phyloP scores from a whole-genome alignment of 306 rosid genomes.

The Astragalus glycyphyllos region DNA sequence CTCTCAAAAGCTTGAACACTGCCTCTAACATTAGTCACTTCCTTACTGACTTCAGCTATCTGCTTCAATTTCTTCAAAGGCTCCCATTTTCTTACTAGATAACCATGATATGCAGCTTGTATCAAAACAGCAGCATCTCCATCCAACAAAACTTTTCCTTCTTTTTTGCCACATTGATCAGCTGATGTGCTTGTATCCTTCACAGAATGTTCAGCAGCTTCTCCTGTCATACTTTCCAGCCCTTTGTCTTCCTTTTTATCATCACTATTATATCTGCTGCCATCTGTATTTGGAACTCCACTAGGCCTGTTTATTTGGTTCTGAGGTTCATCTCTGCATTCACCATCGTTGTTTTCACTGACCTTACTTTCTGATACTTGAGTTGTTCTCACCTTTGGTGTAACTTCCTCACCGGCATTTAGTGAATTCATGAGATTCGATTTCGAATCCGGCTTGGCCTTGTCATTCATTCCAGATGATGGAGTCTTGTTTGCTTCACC shows the following conservation, averaged over 20 bases:
- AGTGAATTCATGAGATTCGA: not conserved
- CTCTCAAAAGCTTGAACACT: slow-evolving; percentile 52
- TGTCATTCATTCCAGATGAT: slow-evolving; percentile 23
- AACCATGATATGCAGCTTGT: slow-evolving; percentile 78
- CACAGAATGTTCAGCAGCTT: slow-evolving; percentile 12
- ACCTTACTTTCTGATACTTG: slow-evolving; percentile 33
- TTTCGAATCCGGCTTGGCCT: not conserved
- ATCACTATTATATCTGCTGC: not conserved
- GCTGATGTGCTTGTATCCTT: slow-evolving; percentile 3
- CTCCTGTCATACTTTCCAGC: not conserved
- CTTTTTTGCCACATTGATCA: not conserved
- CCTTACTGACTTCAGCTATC: slow-evolving; percentile 60
- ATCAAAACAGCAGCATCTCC: slow-evolving; percentile 69
- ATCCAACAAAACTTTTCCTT: slow-evolving; percentile 47
- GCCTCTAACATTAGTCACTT: slow-evolving; percentile 48
- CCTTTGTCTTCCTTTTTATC: slow-evolving; percentile 38
- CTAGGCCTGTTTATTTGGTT: not conserved
- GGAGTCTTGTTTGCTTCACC: slow-evolving; percentile 26
- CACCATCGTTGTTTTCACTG: slow-evolving; percentile 35
- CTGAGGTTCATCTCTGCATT: not conserved
- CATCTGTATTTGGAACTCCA: slow-evolving; percentile 26
- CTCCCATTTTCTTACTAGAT: slow-evolving; percentile 68
- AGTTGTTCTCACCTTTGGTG: slow-evolving; percentile 41
- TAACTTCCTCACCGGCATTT: slow-evolving; percentile 20
- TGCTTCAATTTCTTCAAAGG: slow-evolving; percentile 73